A percentile compares a stretch with the other conserved stretches of the same genome.
Conservation (phyloP, 2,329 filamentous ascomycete species). For the Teratosphaeria pseudoeucalypti region DNA sequence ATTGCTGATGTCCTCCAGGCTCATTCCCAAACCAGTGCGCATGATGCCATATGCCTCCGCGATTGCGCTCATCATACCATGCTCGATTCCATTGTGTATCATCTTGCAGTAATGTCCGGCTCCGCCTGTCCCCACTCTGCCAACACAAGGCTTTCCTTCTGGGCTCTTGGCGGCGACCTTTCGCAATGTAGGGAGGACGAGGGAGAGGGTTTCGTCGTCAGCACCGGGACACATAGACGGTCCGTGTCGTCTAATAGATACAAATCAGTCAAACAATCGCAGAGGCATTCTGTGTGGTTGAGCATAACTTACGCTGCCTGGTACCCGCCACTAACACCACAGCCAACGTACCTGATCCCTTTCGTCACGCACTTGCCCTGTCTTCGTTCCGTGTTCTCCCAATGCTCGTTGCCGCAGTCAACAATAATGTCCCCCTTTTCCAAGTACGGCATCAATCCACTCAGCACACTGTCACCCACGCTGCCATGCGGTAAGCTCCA, state of each 20-base stretch:
- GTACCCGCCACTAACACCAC: constrained; percentile 60
- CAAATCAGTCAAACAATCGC: neutral
- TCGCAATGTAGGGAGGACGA: constrained; percentile 51
- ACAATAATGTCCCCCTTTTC: constrained; percentile 55
- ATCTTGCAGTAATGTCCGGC: constrained; percentile 66
- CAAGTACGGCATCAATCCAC: constrained; percentile 41
- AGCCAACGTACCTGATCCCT: constrained; percentile 53
- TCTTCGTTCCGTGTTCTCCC: constrained; percentile 49
- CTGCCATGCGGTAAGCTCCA: constrained; percentile 26
- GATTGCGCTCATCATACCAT: constrained; percentile 55
- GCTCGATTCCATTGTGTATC: constrained; percentile 66
- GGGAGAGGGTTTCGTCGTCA: constrained; percentile 45
- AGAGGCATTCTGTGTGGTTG: neutral
- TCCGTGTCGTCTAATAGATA: constrained; percentile 37
- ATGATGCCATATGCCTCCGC: constrained; percentile 58
- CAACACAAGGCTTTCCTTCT: constrained; percentile 50
- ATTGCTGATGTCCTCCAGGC: constrained; percentile 49
- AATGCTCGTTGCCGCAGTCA: constrained; percentile 60
- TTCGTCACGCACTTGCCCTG: constrained; percentile 47
- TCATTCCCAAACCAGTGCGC: constrained; percentile 46
- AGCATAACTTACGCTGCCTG: constrained; percentile 43
- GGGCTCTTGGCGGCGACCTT: constrained; percentile 53
- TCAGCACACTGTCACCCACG: constrained; percentile 39
- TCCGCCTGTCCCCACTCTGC: constrained; percentile 49
- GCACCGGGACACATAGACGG: constrained; percentile 60